Percentiles rank a stretch among this genome's conserved stretches.
phyloP scores from a whole-genome alignment of 73 alveolate genomes.

The Paramecium octaurelia region DNA sequence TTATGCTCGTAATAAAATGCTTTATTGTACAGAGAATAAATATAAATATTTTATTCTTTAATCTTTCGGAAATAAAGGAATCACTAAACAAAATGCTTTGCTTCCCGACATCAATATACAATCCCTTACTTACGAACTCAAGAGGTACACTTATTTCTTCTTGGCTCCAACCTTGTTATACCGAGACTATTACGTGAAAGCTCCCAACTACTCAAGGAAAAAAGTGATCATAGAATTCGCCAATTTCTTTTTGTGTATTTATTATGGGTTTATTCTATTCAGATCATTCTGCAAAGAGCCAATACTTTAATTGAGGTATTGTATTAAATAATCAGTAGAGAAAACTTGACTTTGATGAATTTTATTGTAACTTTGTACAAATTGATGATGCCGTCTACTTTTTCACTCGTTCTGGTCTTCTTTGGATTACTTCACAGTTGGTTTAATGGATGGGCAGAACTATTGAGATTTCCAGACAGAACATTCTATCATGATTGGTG shows the following conservation, averaged over 20 bases:
- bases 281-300: conserved; percentile 69
- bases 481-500: conserved; percentile 91
- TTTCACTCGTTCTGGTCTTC: conserved; percentile 71
- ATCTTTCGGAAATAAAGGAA: conserved; percentile 66
- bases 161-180: conserved; percentile 83
- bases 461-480: conserved; percentile 80
- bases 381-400: conserved; percentile 78
- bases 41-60: conserved; percentile 67
- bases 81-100: conserved; percentile 65
- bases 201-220: conserved; percentile 54
- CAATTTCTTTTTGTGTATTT: conserved; percentile 64
- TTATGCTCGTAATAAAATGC: conserved; percentile 81
- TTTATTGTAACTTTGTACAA: conserved; percentile 62
- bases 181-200: conserved; percentile 75
- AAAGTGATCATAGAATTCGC: conserved; percentile 47
- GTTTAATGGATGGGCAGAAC: conserved; percentile 85
- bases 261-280: conserved; percentile 67
- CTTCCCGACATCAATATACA: conserved; percentile 71
- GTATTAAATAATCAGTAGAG: neutral
- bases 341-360: conserved; percentile 51
- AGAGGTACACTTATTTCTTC: conserved; percentile 72
- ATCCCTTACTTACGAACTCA: conserved; percentile 58
- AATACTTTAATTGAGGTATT: conserved; percentile 59
- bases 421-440: conserved; percentile 85
- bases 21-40: conserved; percentile 67